Evolutionary conservation across 2,329 filamentous ascomycete species (phyloP).

Genomic region (Leptographium flavum): DNA sequence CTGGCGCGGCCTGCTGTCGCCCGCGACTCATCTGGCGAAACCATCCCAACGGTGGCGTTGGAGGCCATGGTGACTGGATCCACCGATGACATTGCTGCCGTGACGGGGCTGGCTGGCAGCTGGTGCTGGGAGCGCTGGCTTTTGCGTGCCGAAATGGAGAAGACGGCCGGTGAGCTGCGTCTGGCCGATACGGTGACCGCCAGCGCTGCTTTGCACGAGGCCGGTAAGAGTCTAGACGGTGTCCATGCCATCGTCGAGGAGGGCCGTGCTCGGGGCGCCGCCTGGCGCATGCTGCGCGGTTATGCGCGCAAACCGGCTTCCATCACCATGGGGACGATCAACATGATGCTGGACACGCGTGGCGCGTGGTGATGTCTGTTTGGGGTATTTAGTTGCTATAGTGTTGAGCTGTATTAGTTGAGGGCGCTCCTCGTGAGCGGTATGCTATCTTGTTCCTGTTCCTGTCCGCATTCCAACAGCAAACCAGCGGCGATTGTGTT

Average conservation of each 20-base stretch:
- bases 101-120: constrained; percentile 70
- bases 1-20: constrained; percentile 21
- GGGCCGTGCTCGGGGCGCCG: constrained; percentile 42
- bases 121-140: constrained; percentile 98
- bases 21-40: constrained; percentile 21
- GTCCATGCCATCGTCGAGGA: constrained; percentile 50
- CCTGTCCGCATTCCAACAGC: no score
- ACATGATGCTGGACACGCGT: constrained; percentile 16
- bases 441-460: no score
- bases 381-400: no score
- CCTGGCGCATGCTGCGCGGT: constrained; percentile 47
- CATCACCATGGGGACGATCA: constrained; percentile 22
- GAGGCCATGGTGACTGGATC: constrained; percentile 54
- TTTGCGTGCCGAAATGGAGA: constrained; percentile 75
- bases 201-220: constrained; percentile 36
- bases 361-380: neutral
- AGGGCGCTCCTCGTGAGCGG: no score
- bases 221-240: constrained; percentile 44
- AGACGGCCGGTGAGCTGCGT: constrained; percentile 49
- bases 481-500: no score
- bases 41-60: constrained; percentile 33
- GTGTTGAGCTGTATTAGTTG: no score
- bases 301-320: constrained; percentile 46
- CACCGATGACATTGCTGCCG: constrained; percentile 55
- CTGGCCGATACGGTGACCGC: constrained; percentile 38